Evolutionary conservation across 176 grass and related monocot genomes (phyloP), one percentile per base, ranked within the genome.

Genomic region (Oryza glaberrima): DNA sequence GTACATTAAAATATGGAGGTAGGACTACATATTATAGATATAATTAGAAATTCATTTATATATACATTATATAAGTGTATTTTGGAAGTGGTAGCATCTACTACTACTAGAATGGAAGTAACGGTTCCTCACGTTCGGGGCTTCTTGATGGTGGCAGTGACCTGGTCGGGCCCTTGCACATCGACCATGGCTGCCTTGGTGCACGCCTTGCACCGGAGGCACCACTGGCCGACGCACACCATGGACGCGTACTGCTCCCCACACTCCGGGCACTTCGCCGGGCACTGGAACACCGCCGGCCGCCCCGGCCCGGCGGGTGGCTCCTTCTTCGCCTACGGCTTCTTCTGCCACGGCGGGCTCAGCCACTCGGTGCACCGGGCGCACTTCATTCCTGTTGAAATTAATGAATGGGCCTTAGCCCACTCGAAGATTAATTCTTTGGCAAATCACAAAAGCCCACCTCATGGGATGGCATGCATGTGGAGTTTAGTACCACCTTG

Each of bases 171-270:
- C 8, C 78, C 78, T 7, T 80, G 63, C 25, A 80, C 78, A 11
- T 51, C 30, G 43, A 80, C 65, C 78, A 80, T 73, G 80, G 69
- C 22, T 9, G 7, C 4, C 80, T 46, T 73, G 52, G n/a, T 13
- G 40, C 81, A 82, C 38, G 38, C 52, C 81, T 65, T 65, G 81
- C 81, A 73, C 38, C 15, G 9, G 69, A 82, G 81, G 12, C 36
- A 20, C 80, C 69, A 73, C 69, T 0, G n/a, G 36, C 69, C 80
- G 69, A 46, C 69, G 69, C 14, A 32, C 5, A 73, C 51, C 69
- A 4, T 65, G 54, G 81, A 83, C 38, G 54, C 22, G 54, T 65
- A 47, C 14, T 12, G 36, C 81, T 23, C 54, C 0, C 11, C 70
- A 40, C 81, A 83, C n/a, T 20, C 26, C 9, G 69, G 81, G 17